Evolutionary conservation across 306 rosid species (phyloP), one percentile per base, ranked within the genome.

Genomic region (Mucuna pruriens): DNA sequence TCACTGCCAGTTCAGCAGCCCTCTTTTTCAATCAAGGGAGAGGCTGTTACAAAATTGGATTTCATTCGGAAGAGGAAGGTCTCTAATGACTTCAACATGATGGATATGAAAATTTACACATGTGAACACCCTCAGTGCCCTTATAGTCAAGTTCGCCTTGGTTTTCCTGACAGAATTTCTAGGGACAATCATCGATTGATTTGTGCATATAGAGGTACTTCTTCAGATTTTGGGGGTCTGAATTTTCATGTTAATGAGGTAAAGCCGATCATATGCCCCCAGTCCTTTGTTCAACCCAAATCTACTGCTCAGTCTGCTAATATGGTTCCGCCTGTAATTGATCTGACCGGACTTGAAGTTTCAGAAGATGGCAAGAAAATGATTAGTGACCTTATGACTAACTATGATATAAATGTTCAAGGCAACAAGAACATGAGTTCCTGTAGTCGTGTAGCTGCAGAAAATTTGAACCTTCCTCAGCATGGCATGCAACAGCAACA

Each of bases 101-200:
- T n/a, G n/a, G n/a, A n/a, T n/a, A n/a, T n/a, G n/a, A n/a, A n/a
- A 33, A 45, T 78, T 33, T 89, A 81, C 71, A 87, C 92, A 9
- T 89, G 92, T 20, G 89, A 83, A 33, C 75, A 85, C 62, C 55
- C 80, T 63, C 86, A 81, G 16, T 89, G 92, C 60, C 90, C 89
- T 71, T 87, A 87, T 38, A 83, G 84, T 6, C 89, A 87, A 75
- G 57, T 60, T 26, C 89, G 77, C 12, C 82, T 87, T 23, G 92
- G 88, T 33, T 89, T 89, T 49, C 76, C 62, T 6, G 90, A 89
- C 71, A 83, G 90, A 68, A 75, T 52, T 22, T 85, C 90, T 5
- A 75, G 92, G 81, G 92, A 89, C 85, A 89, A 87, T 52, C 92
- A 89, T 85, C 92, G 87, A 74, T 44, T 89, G 84, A 62, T 48